Base-by-base conservation (phyloP, 179 eudicot genomes). In the Monotropa hypopitys region DNA sequence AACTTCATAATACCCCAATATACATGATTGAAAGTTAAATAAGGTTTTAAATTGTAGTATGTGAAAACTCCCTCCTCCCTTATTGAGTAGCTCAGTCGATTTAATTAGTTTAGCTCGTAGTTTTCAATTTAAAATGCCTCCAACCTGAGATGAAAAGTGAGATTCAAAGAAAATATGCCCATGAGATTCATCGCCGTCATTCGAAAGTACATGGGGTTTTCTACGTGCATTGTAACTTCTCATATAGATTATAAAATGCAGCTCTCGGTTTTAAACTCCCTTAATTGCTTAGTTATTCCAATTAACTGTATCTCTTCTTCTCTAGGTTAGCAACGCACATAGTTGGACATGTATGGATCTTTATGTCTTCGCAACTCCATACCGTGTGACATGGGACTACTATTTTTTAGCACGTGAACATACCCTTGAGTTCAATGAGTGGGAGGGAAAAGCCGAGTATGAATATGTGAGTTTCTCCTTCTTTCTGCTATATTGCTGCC, bases 261-360 rank as follows among this genome's bases (percentile, higher is more conserved):
- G 7, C 38, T 49, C 1, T 67, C 32, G 50, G 28, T 33, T 76
- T 33, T 67, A 38, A 21, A 1, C 76, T 53, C 28, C 18, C 6
- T 49, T 7, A 47, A 40, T 18, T 53, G 54, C 23, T 0, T n/a
- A 42, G 12, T 79, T 54, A 53, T 73, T 32, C 78, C 28, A 10
- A 61, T 54, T 2, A 75, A 20, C 21, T 68, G 63, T 51, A 4
- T 70, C 46, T 85, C 79, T 70, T 71, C 71, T 40, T 21, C 70
- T 84, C 54, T 87, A 96, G 99, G 90, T 96, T 70, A 82, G 81
- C 81, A 84, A 83, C 11, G 92, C 99, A 50, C 99, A 94, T 78
- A 96, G 97, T 80, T 96, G 91, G 91, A 96, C 98, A 57, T 96
- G 98, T 77, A 93, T 96, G 97, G 99, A 96, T 78, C 87, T 93